phyloP scores from a whole-genome alignment of 2,329 filamentous ascomycete species.

The Pyricularia sp. region DNA sequence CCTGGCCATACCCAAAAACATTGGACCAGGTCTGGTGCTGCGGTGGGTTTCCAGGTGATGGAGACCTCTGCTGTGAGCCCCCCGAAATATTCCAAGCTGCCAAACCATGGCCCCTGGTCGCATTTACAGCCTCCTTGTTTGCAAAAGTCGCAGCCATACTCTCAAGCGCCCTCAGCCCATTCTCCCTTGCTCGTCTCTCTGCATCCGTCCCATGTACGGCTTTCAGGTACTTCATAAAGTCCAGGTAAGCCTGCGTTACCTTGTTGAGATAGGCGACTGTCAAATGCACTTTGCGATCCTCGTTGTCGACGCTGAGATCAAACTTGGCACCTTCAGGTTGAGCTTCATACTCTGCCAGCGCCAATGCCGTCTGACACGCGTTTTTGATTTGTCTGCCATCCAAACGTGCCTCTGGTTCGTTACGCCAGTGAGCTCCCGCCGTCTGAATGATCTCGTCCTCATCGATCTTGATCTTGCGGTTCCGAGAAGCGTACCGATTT shows the following conservation, averaged over 20 bases:
- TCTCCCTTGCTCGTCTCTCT: background rate
- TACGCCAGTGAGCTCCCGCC: slow-evolving; percentile 10
- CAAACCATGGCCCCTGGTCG: background rate
- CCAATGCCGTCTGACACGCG: slow-evolving; percentile 20
- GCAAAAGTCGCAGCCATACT: background rate
- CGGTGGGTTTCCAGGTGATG: no score
- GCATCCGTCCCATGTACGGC: background rate
- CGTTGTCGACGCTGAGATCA: background rate
- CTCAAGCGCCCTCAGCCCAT: background rate
- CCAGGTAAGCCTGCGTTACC: slow-evolving; percentile 10
- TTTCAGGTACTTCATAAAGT: slow-evolving; percentile 7
- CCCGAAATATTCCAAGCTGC: background rate
- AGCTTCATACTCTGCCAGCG: slow-evolving; percentile 15
- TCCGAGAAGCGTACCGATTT: background rate
- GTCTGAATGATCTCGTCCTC: slow-evolving; percentile 13
- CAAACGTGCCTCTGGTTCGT: slow-evolving; percentile 14
- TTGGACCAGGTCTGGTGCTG: no score
- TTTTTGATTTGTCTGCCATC: slow-evolving; percentile 25
- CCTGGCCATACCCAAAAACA: no score
- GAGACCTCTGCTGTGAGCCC: no score
- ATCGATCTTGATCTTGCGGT: slow-evolving; percentile 12
- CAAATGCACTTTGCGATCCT: slow-evolving; percentile 5
- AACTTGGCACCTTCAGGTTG: slow-evolving; percentile 3
- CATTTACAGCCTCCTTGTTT: background rate
- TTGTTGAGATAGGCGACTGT: slow-evolving; percentile 5